Evolutionary conservation across 1,284 basidiomycete genomes (phyloP), one percentile per base, ranked within the genome.

Genomic region (Ceratobasidium sp.): DNA sequence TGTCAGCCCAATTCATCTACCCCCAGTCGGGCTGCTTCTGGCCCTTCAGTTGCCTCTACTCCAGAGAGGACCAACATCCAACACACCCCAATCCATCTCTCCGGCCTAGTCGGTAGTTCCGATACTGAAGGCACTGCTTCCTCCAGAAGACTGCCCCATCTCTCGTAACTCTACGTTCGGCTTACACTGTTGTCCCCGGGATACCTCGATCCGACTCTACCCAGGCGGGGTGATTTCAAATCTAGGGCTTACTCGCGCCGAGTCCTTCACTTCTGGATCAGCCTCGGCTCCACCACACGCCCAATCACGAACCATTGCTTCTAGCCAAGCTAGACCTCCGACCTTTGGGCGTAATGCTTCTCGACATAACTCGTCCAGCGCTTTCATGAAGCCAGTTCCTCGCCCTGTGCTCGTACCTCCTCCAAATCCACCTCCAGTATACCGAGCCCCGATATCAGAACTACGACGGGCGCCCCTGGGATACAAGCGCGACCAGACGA

Each of bases 71-170:
- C 6, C 2, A 68, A 46, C 27, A 2, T 3, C 46, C 27, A 16
- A 31, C 46, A 5, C 27, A 37, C 7, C 29, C 51, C 24, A 27
- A n/a, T 41, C 3, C 34, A n/a, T 22, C 29, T 4, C 43, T 69
- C n/a, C 3, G 37, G 46, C 22, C 1, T 48, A 11, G 39, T 24
- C 7, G 41, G 49, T 48, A 39, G 68, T 27, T 71, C 68, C 19
- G 68, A 71, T 22, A 71, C 68, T 5, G 68, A 71, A n/a, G 53
- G 31, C 11, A 14, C 53, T 6, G n/a, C 54, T 11, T 54, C 68
- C 41, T 14, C 61, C 2, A 41, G 51, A 19, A 46, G 16, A 29
- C 5, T 14, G 37, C 37, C 41, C 51, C 37, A n/a, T 3, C 46
- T 56, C 16, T 41, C 4, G 34, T 22, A 7, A 43, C 24, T 39